Conservation (phyloP, 371 early-diverging fungal genomes). For the Apophysomyces ossiformis region DNA sequence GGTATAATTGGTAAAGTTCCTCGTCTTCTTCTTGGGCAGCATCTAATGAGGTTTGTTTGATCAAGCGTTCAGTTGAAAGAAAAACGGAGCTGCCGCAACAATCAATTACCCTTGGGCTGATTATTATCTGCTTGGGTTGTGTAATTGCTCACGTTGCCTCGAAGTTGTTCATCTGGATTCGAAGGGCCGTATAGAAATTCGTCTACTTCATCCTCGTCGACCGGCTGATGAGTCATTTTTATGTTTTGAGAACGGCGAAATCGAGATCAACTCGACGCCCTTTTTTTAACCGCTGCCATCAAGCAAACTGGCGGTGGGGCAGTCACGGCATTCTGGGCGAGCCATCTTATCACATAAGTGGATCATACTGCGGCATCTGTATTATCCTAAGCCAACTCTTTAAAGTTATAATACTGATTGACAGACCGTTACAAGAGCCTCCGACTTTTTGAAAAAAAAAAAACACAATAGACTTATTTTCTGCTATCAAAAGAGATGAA, state of each 20-base stretch:
- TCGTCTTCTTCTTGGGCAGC: constrained; percentile 23
- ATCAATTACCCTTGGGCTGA: constrained; percentile 2
- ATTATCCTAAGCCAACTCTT: too few species aligned
- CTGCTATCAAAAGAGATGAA: too few species aligned
- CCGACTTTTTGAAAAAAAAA: too few species aligned
- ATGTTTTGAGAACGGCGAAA: background rate
- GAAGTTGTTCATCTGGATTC: constrained; percentile 7
- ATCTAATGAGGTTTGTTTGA: background rate
- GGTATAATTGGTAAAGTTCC: constrained; percentile 26
- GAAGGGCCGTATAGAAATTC: constrained; percentile 35
- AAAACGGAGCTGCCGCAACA: background rate
- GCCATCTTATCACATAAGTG: too few species aligned
- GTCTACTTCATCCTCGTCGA: constrained; percentile 39
- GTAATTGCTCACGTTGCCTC: constrained; percentile 14
- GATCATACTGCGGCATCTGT: too few species aligned
- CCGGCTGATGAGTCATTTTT: background rate
- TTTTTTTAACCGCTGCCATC: too few species aligned
- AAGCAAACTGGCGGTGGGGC: too few species aligned
- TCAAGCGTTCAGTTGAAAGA: background rate
- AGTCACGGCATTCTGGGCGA: too few species aligned
- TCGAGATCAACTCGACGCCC: too few species aligned
- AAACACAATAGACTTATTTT: too few species aligned
- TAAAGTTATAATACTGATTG: too few species aligned
- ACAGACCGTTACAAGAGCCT: too few species aligned
- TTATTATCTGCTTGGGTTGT: background rate